Evolutionary conservation across 192 early-diverging fungal species (phyloP).

Genomic region (Kappamyces sp.): DNA sequence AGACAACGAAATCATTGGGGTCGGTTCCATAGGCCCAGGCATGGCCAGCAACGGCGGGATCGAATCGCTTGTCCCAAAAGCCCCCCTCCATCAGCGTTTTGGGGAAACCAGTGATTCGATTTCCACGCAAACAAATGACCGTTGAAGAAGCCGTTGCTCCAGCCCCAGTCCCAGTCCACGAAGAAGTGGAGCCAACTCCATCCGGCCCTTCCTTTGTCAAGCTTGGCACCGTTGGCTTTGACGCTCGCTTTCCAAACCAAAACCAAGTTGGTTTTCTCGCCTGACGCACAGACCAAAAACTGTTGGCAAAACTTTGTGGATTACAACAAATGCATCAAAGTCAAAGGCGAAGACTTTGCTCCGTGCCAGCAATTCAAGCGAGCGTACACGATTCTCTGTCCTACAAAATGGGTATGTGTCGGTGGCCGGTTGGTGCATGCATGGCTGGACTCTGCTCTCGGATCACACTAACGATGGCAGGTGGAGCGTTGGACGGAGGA

Average conservation of each 20-base stretch:
- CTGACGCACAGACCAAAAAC: constrained; percentile 80
- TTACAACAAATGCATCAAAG: constrained; percentile 77
- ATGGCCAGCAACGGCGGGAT: no score
- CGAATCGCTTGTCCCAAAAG: no score
- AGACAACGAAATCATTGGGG: constrained; percentile 21
- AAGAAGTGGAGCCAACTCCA: no score
- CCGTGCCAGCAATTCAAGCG: constrained; percentile 88
- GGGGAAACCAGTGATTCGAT: constrained; percentile 1
- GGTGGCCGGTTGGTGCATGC: not conserved
- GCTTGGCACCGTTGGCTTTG: constrained; percentile 46
- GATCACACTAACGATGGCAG: constrained; percentile 10
- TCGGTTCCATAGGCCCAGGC: constrained; percentile 13
- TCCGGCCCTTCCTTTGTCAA: no score
- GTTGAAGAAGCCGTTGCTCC: not conserved
- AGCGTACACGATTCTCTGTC: constrained; percentile 84
- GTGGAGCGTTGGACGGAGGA: constrained; percentile 44
- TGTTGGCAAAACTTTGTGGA: constrained; percentile 99
- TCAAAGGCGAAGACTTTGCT: constrained; percentile 92
- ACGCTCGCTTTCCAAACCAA: constrained; percentile 90
- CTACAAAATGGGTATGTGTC: constrained; percentile 80
- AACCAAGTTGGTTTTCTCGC: constrained; percentile 67
- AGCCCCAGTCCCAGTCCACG: not conserved
- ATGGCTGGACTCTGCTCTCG: not conserved
- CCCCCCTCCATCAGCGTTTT: no score
- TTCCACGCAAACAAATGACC: no score